These are phyloP conservation scores for Exidia glandulosa DNA, from an alignment of 768 basidiomycete genomes.

Conservation along the genomic window DNA sequence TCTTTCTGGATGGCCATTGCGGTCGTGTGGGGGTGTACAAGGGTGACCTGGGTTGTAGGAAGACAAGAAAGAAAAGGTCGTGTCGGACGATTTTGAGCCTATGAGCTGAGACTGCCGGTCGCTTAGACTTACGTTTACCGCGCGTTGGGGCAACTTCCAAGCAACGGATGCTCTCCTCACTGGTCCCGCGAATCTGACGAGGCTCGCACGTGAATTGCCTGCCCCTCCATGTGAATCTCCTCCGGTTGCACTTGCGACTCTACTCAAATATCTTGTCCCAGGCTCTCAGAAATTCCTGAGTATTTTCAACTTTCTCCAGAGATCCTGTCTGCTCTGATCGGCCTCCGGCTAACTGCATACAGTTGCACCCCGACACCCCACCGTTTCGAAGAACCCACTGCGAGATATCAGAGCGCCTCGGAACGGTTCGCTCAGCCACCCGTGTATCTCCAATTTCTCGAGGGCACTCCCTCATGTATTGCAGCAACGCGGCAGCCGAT, in stretches of 20 bases:
- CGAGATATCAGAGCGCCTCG: no score
- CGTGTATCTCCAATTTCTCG: no score
- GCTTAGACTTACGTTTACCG: neutral
- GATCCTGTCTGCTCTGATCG: neutral
- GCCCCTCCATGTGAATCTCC: neutral
- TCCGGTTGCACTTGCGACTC: neutral
- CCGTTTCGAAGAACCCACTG: neutral
- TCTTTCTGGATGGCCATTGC: slow-evolving; percentile 73
- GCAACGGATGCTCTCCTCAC: neutral
- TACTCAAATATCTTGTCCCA: neutral
- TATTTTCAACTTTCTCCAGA: neutral
- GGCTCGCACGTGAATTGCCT: neutral
- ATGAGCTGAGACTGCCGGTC: neutral
- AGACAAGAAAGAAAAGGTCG: neutral
- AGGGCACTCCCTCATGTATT: no score
- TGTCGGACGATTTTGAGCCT: neutral
- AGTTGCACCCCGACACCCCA: neutral
- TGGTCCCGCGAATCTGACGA: neutral
- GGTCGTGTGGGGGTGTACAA: neutral
- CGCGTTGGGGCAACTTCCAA: neutral
- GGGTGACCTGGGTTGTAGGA: neutral
- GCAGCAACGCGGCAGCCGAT: no score
- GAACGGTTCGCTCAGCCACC: no score
- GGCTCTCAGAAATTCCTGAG: neutral
- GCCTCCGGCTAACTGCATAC: no score